A percentile compares a stretch with the other conserved stretches of the same genome.
Evolutionary conservation across 345 rosid genomes (phyloP).

Genomic region (Adansonia digitata): DNA sequence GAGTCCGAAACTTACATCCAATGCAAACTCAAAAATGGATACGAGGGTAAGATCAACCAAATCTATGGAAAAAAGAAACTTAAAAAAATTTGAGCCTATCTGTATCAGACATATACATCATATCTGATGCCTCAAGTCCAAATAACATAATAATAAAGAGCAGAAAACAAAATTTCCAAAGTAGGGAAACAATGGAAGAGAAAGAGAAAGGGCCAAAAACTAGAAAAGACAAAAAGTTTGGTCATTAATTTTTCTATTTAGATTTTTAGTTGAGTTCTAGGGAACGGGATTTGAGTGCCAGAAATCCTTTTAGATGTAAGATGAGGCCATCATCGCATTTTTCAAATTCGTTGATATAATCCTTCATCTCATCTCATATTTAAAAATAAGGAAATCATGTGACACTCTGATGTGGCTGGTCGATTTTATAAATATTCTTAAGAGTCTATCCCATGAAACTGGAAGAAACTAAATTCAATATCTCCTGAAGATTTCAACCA

Average conservation of each 20-base stretch:
- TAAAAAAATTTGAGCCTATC: too few species aligned
- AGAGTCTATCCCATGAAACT: background rate
- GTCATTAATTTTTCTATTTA: background rate
- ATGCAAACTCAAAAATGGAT: background rate
- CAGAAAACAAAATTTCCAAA: background rate
- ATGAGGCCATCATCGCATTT: background rate
- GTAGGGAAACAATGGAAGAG: too few species aligned
- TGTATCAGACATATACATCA: too few species aligned
- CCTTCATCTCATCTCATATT: background rate
- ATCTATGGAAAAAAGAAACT: too few species aligned
- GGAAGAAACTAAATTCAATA: background rate
- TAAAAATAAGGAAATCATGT: background rate
- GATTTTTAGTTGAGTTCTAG: background rate
- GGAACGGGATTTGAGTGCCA: background rate
- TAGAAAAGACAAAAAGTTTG: background rate
- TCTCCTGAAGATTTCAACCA: slow-evolving; percentile 4
- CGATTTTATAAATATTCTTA: background rate
- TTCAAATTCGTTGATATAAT: background rate
- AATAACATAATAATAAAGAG: background rate
- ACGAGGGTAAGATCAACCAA: background rate
- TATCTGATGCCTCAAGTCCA: too few species aligned
- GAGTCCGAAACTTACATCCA: too few species aligned
- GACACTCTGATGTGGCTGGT: too few species aligned
- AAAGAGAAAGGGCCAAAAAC: background rate
- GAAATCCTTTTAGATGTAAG: background rate